Evolutionary conservation across 2,329 filamentous ascomycete genomes (phyloP), one percentile per base, ranked within the genome.

Genomic region (Neobulgaria alba): DNA sequence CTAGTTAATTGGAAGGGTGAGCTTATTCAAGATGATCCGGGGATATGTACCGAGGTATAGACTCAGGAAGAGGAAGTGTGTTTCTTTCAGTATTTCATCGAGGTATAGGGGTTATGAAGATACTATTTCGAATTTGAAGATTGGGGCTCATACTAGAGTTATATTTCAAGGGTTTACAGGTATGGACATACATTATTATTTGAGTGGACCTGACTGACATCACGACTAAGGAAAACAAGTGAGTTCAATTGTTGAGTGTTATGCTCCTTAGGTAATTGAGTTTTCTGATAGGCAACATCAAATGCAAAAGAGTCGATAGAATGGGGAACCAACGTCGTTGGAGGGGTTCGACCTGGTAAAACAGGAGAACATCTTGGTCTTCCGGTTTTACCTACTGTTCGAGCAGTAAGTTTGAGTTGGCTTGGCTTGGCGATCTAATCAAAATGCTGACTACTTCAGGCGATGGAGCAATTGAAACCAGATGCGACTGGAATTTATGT

Each of bases 401-500:
- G 71, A 54, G 74, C 71, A 56, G 73, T 71, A 46, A 16, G 39
- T 36, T 20, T 33, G 7, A 14, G 10, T 16, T 41, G 15, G 9
- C 2, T 17, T 36, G 14, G 3, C 2, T 33, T 54, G 29, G 57
- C 46, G 36, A 10, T 30, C 4, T 16, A 12, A 16, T 19, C 21
- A 7, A 21, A 29, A 16, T 3, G 31, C 40, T 50, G 18, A 50
- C 8, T 33, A 10, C 31, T 10, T n/a, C 38, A 76, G 69, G 85
- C 85, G 5, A 77, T 83, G 64, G 73, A 82, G 50, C 67, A 74
- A 51, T 64, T 86, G 29, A 84, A 79, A 52, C 84, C 85, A 2
- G 78, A 88, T 63, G 85, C 83, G 3, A 87, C 84, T 1, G 83
- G 79, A 3, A 83, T 90, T 41, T 89, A 86, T 51, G 85, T 89